Percentiles rank a stretch among this genome's conserved stretches.
These are phyloP conservation scores for Exserohilum turcica DNA, from an alignment of 2,329 filamentous ascomycete genomes.

Conservation along the genomic window DNA sequence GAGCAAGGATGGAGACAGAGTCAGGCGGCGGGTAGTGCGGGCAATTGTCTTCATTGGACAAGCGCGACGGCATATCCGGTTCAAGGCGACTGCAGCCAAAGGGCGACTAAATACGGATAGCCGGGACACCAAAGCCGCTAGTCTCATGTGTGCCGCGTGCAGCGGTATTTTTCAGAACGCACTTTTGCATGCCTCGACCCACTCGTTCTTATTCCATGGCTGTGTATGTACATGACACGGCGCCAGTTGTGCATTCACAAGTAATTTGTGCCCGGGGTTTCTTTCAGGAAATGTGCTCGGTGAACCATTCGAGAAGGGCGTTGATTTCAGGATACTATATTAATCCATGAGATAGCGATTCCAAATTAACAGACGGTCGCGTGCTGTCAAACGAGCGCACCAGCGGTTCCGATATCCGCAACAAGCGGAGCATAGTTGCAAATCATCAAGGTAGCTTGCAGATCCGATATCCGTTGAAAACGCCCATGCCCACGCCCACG, in stretches of 20 bases:
- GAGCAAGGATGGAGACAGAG: slow-evolving; percentile 5
- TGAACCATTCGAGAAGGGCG: too few species aligned
- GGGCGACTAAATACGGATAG: neutral
- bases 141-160: neutral
- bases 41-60: neutral
- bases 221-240: slow-evolving; percentile 12
- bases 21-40: slow-evolving; percentile 1
- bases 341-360: neutral
- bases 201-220: slow-evolving; percentile 10
- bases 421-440: neutral
- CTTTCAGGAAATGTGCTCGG: too few species aligned
- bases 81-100: neutral
- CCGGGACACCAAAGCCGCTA: neutral
- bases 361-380: neutral
- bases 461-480: neutral
- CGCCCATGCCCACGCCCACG: too few species aligned
- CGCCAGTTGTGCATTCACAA: slow-evolving; percentile 4
- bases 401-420: neutral
- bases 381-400: neutral
- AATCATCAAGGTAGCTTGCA: neutral
- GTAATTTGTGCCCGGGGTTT: neutral
- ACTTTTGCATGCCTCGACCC: neutral
- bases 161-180: neutral
- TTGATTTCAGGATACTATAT: neutral
- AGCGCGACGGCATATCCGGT: neutral